A percentile compares a stretch with the other conserved stretches of the same genome.
Evolutionary conservation across 208 protist species (phyloP).

Genomic region (Acanthamoeba pearcei): DNA sequence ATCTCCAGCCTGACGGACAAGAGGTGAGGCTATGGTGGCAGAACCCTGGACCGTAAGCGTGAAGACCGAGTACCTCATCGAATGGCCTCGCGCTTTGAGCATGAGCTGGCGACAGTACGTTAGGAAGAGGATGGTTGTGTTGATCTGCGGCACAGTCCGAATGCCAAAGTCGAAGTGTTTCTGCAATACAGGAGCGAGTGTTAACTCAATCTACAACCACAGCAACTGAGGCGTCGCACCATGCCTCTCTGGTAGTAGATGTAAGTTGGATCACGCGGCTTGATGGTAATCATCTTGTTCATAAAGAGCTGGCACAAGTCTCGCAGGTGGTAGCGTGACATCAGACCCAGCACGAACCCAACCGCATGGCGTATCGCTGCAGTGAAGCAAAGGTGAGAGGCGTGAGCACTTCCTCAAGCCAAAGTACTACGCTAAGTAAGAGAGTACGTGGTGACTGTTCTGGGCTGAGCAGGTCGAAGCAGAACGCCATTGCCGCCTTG

Average conservation of each 20-base stretch:
- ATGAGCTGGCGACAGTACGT: slow-evolving; percentile 44
- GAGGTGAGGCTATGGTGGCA: too few species aligned
- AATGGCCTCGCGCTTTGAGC: neutral
- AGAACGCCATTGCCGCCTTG: slow-evolving; percentile 22
- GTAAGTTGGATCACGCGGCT: slow-evolving; percentile 4
- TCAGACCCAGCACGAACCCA: neutral
- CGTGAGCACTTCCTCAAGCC: neutral
- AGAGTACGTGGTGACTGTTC: slow-evolving; percentile 3
- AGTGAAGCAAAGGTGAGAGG: neutral
- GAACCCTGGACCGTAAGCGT: neutral
- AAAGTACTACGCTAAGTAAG: neutral
- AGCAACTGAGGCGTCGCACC: neutral
- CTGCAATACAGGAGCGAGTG: neutral
- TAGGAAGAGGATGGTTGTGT: slow-evolving; percentile 59
- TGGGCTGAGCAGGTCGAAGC: slow-evolving; percentile 12
- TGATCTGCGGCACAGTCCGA: slow-evolving; percentile 26
- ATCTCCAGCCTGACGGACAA: neutral
- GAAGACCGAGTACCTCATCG: neutral
- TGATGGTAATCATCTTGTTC: slow-evolving; percentile 63
- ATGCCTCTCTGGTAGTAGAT: slow-evolving; percentile 36
- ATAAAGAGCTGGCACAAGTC: slow-evolving; percentile 64
- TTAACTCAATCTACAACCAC: neutral
- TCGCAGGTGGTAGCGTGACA: slow-evolving; percentile 29
- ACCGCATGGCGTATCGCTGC: neutral
- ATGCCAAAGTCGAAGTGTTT: slow-evolving; percentile 57